Percentiles rank a stretch among this genome's conserved stretches.
These are phyloP conservation scores for Umbilicus rupestris DNA, from an alignment of 164 flowering plant genomes.

Conservation along the genomic window DNA sequence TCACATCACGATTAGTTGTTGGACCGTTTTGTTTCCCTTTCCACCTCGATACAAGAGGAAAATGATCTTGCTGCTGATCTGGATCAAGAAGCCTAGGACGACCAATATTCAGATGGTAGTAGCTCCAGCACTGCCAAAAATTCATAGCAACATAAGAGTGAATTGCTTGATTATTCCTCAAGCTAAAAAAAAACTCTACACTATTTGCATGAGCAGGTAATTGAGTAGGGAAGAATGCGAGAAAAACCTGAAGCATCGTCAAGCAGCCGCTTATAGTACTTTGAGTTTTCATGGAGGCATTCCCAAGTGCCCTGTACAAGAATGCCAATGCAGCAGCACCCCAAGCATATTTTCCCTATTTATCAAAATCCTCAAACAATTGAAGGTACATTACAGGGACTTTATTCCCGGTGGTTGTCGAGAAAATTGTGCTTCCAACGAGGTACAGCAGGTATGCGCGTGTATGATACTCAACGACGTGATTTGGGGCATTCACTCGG, in stretches of 20 bases:
- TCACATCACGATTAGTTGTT: slow-evolving; percentile 55
- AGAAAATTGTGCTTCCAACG: slow-evolving; percentile 71
- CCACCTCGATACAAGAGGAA: slow-evolving; percentile 66
- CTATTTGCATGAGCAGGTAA: background rate
- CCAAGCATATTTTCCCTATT: slow-evolving; percentile 59
- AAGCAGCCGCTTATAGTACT: slow-evolving; percentile 70
- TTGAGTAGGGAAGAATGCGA: background rate
- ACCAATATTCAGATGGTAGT: slow-evolving; percentile 57
- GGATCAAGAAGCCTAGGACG: slow-evolving; percentile 53
- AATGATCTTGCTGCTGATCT: slow-evolving; percentile 44
- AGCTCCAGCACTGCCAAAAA: slow-evolving; percentile 61
- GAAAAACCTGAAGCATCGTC: slow-evolving; percentile 52
- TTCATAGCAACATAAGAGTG: background rate
- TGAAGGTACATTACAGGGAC: slow-evolving; percentile 77
- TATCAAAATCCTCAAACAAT: slow-evolving; percentile 52
- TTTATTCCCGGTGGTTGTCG: slow-evolving; percentile 67
- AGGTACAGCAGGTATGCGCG: slow-evolving; percentile 63
- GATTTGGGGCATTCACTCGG: slow-evolving; percentile 39
- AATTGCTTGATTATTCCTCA: background rate
- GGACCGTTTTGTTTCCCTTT: slow-evolving; percentile 70
- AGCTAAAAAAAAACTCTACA: no score
- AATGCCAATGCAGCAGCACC: slow-evolving; percentile 71
- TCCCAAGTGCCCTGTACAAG: slow-evolving; percentile 66
- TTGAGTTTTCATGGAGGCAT: slow-evolving; percentile 58
- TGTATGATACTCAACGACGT: slow-evolving; percentile 39